phyloP scores from a whole-genome alignment of 1,139 yeast species.

The Suhomyces panamericanus region DNA sequence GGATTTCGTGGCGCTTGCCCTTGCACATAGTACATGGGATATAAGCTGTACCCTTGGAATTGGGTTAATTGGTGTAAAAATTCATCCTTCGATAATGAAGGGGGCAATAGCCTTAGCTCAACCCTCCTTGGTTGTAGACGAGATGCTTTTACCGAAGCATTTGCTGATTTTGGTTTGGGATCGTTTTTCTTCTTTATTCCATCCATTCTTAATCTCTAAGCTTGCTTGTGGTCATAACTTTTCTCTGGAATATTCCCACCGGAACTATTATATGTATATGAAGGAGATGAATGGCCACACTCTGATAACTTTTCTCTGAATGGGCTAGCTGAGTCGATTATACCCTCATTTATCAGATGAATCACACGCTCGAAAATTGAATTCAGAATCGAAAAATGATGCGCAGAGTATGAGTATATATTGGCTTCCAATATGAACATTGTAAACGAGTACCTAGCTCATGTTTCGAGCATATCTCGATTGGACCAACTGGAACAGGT shows the following conservation, averaged over 20 bases:
- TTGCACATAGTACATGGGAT: conserved; percentile 30
- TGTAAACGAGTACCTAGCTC: conserved; percentile 11
- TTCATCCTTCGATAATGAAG: conserved; percentile 26
- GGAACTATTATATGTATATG: no score
- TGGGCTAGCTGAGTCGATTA: no score
- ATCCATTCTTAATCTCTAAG: not conserved
- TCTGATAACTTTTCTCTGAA: no score
- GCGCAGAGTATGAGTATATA: not conserved
- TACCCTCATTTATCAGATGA: no score
- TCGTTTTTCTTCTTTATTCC: not conserved
- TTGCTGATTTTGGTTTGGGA: not conserved
- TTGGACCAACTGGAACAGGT: conserved; percentile 14
- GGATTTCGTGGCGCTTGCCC: conserved; percentile 31
- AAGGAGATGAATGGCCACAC: no score
- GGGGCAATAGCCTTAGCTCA: conserved; percentile 39
- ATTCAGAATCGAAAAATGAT: no score
- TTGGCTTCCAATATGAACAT: conserved; percentile 12
- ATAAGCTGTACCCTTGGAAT: not conserved
- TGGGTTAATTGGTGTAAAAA: conserved; percentile 21
- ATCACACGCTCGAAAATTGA: not conserved
- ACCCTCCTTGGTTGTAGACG: conserved; percentile 15
- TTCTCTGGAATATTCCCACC: no score
- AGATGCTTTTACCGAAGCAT: not conserved
- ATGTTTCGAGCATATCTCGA: conserved; percentile 10
- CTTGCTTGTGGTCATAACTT: not conserved